A percentile compares a stretch with the other conserved stretches of the same genome.
Conservation (phyloP, 2,329 filamentous ascomycete genomes). For the Trichoderma asperellum region DNA sequence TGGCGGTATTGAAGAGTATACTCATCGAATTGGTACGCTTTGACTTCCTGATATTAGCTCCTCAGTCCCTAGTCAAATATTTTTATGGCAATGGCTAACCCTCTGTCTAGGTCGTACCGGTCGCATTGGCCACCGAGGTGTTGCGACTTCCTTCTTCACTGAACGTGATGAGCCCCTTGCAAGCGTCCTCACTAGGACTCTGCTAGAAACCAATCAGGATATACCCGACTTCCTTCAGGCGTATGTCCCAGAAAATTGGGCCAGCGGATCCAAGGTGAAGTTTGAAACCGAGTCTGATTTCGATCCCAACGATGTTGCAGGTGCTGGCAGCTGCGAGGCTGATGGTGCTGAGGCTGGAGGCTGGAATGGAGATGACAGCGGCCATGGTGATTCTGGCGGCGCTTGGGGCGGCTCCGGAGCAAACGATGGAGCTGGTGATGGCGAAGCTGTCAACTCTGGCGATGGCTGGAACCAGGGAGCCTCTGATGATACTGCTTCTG, state of each 20-base stretch:
- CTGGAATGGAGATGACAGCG: constrained; percentile 21
- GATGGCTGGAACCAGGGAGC: constrained; percentile 25
- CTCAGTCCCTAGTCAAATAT: background rate
- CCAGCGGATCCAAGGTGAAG: constrained; percentile 50
- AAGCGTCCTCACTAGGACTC: constrained; percentile 73
- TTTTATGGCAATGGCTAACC: constrained; percentile 7
- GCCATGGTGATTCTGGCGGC: constrained; percentile 18
- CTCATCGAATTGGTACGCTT: constrained; percentile 83
- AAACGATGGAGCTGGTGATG: constrained; percentile 34
- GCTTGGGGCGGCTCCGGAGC: constrained; percentile 29
- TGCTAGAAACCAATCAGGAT: constrained; percentile 77
- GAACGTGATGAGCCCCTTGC: constrained; percentile 75
- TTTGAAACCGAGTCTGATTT: constrained; percentile 62
- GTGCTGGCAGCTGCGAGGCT: constrained; percentile 31
- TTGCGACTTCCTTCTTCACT: constrained; percentile 88
- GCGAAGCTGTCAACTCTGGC: constrained; percentile 31
- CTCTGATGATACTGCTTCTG: background rate
- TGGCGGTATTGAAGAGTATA: constrained; percentile 92
- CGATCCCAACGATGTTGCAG: constrained; percentile 46
- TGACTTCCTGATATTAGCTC: background rate
- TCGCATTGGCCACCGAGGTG: constrained; percentile 84
- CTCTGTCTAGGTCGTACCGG: constrained; percentile 74
- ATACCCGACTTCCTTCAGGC: constrained; percentile 80
- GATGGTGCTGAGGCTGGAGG: constrained; percentile 32
- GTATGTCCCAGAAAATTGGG: constrained; percentile 61